Evolutionary conservation across 148 eudicot genomes (phyloP).

Genomic region (Rhododendron griersonianum): DNA sequence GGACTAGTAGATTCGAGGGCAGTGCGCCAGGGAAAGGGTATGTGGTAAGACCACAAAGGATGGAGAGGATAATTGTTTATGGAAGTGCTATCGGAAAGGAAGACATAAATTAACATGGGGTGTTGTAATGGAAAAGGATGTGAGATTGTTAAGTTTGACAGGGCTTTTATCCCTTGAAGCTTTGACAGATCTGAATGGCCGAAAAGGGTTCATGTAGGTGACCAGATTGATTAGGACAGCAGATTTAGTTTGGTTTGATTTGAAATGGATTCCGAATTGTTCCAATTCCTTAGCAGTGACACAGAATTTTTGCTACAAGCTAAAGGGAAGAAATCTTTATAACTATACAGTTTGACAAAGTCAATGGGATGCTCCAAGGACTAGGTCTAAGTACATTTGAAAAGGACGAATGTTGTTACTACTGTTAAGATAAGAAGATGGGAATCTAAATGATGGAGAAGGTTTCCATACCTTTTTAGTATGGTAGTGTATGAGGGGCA

Average conservation of each 20-base stretch:
- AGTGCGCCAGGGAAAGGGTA: too few relatives aligned
- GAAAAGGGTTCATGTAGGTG: neutral
- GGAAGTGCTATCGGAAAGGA: neutral
- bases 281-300: neutral
- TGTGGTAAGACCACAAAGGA: neutral
- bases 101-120: neutral
- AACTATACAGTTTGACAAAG: neutral
- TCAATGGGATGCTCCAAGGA: neutral
- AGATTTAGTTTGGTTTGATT: neutral
- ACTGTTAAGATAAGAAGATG: neutral
- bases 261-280: neutral
- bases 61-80: neutral
- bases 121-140: neutral
- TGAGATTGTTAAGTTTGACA: neutral
- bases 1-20: too few relatives aligned
- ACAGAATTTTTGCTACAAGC: neutral
- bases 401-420: neutral
- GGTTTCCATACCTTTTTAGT: neutral
- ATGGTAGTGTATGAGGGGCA: neutral
- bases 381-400: neutral
- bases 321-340: neutral
- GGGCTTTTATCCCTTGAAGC: neutral
- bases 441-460: neutral
- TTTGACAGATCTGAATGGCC: neutral
- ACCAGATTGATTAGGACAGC: neutral